Base-by-base conservation (phyloP, 2,329 filamentous ascomycete species). In the Xylaria sp. region DNA sequence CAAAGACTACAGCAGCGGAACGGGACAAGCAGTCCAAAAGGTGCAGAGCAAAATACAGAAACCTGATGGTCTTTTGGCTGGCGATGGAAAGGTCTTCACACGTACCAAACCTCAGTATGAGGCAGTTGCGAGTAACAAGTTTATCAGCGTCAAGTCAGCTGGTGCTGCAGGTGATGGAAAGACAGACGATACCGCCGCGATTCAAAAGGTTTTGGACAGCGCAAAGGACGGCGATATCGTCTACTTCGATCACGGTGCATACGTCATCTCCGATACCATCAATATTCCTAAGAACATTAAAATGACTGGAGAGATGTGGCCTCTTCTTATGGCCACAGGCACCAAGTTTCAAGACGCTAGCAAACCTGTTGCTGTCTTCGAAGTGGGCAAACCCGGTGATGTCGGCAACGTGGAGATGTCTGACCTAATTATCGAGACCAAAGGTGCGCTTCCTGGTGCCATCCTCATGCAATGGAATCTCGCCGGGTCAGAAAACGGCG, bases 391-490 rank as follows among this genome's bases (percentile, higher is more conserved):
- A 76, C 81, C 87, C 11, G 93, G 93, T 61, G 92, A 97, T 71
- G 85, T 86, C 54, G 95, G 94, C 71, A 85, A 86, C 33, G 92
- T 97, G 57, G 94, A 97, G 82, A 95, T 97, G 77, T 92, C 90
- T 54, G 95, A 97, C 77, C 81, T 97, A 68, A 90, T 97, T 75
- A 91, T 98, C 74, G 89, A 93, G 80, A 97, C 94, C 36, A 87
- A 89, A 73, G 95, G 95, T 4, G 85, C 94, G 3, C 91, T 93
- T 71, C 92, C 94, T 0, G 95, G 95, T 72, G 95, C 94, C 20
- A 93, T 97, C 76, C 87, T 97, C 78, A 89, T 97, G 83, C 88
- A 97, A 80, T 97, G 93, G 92, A 97, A 97, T 81, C 84, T 97
- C 49, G 89, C 88, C 51, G 90, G 89, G 42, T 79, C 86, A 73